A percentile compares a stretch with the other conserved stretches of the same genome.
Conservation (phyloP, 345 rosid species). For the Hibiscus tridactylites region DNA sequence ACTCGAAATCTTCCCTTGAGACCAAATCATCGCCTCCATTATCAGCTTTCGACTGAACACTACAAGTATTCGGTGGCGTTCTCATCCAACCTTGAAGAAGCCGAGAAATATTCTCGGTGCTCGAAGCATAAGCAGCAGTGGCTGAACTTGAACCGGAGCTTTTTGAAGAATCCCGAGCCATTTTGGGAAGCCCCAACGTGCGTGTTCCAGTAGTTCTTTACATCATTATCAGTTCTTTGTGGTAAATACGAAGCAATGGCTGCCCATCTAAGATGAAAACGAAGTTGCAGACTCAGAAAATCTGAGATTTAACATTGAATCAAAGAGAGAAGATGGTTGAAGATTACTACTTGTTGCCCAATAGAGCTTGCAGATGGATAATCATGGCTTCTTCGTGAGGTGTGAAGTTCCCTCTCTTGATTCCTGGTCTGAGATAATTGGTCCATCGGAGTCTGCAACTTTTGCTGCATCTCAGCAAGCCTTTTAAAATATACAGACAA, state of each 20-base stretch:
- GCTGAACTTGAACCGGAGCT: not conserved
- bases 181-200: slow-evolving; percentile 37
- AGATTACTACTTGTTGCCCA: slow-evolving; percentile 94
- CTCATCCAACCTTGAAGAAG: too few species aligned
- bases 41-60: slow-evolving; percentile 25
- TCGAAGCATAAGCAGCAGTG: not conserved
- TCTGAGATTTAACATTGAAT: not conserved
- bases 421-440: slow-evolving; percentile 89
- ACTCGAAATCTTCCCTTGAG: slow-evolving; percentile 43
- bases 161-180: slow-evolving; percentile 18
- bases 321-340: slow-evolving; percentile 1
- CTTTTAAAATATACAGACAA: slow-evolving; percentile 22
- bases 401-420: slow-evolving; percentile 92
- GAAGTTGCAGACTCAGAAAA: not conserved
- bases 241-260: too few species aligned
- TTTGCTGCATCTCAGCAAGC: slow-evolving; percentile 87
- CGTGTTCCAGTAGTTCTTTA: too few species aligned
- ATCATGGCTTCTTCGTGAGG: slow-evolving; percentile 98
- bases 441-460: slow-evolving; percentile 99
- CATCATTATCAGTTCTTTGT: too few species aligned
- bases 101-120: not conserved
- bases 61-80: too few species aligned
- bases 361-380: slow-evolving; percentile 88
- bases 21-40: slow-evolving; percentile 35
- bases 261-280: not conserved